Base-by-base conservation (phyloP, 805 yeast genomes). In the Teunomyces lycoperdinae region DNA sequence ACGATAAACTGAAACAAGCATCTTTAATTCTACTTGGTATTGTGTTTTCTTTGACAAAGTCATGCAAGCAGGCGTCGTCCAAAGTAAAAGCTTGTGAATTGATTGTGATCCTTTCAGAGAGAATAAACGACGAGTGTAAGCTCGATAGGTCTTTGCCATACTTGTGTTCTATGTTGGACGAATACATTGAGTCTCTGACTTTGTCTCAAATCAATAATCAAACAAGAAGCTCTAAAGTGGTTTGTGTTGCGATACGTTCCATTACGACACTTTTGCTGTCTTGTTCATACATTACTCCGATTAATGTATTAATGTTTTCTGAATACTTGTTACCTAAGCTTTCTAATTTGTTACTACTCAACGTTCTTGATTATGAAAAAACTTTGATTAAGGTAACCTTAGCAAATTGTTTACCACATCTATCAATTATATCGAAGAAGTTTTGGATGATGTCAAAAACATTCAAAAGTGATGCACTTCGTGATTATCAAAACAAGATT, bases 91-190 rank as follows among this genome's bases (percentile, higher is more conserved):
- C 91, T 0, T 76, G 95, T 51, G 94, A 89, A 58, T 66, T 91
- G 51, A 77, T 94, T 0, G 63, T 88, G 7, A 87, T 89, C 0
- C 73, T 92, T 14, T 80, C 92, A 1, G 96, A 88, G 58, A 78
- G 81, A 48, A 71, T 89, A 1, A 79, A 80, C 20, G 98, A 94
- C 61, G 96, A 87, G 48, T 84, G 83, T 11, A 92, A 90, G 61
- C 70, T 94, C 34, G 97, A 94, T 62, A 68, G 97, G 40, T 81
- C 89, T 29, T 64, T 94, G 20, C 98, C 99, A 0, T 89, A 85
- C 60, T 63, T 94, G 20, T 77, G 88, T 17, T 69, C 81, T n/a
- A 71, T 89, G 45, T 63, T 91, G 10, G 89, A 87, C 44, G 96
- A 89, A 40, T 68, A 58, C 42, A 55, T 64, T 3, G 65, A 63